Conservation (phyloP, 129 eudicot species). For the Artemisia annua region DNA sequence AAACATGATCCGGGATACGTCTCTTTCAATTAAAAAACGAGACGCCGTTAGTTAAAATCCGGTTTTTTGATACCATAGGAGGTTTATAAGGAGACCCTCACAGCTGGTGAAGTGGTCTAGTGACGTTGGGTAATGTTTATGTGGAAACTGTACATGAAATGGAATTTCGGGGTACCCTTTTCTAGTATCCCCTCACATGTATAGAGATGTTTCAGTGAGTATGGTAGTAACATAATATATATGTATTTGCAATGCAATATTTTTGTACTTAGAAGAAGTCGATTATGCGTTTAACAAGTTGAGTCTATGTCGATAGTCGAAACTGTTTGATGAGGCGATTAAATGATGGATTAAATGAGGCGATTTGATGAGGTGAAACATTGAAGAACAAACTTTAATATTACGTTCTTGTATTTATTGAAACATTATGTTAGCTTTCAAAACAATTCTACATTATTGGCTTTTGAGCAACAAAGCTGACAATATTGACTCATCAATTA, state of each 20-base stretch:
- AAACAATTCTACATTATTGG: no score
- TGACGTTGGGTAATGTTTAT: background rate
- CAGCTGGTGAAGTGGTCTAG: slow-evolving; percentile 17
- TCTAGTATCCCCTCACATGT: slow-evolving; percentile 23
- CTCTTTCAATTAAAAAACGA: slow-evolving; percentile 27
- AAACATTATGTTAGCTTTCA: no score
- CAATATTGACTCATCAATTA: no score
- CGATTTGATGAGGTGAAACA: no score
- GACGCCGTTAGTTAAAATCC: background rate
- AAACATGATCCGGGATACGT: slow-evolving; percentile 45
- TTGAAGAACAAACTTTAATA: no score
- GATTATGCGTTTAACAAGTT: background rate
- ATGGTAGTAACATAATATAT: slow-evolving; percentile 12
- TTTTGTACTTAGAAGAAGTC: background rate
- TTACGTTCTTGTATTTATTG: no score
- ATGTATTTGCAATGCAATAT: background rate
- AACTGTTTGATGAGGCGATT: background rate
- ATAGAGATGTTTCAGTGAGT: slow-evolving; percentile 12
- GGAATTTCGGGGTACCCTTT: background rate
- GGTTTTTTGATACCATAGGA: no score
- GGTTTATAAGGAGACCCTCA: slow-evolving; percentile 6
- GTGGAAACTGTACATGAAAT: slow-evolving; percentile 17
- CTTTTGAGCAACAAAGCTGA: no score
- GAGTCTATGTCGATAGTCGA: background rate
- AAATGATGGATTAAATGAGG: no score